Base-by-base conservation (phyloP, 257 asterid species). In the Solanum pinnatisectum region DNA sequence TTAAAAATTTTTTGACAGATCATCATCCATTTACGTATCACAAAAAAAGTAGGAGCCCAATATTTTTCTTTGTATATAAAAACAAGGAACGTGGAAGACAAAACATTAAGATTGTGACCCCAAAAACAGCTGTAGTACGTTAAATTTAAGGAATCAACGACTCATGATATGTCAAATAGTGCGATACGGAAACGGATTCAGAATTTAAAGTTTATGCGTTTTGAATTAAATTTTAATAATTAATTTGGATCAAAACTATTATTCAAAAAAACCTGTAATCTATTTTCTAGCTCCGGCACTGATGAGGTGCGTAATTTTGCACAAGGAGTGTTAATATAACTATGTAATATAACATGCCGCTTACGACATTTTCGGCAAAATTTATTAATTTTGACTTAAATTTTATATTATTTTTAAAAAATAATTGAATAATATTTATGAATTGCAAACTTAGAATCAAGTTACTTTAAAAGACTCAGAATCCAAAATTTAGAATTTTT, bases 21-120 rank as follows among this genome's bases (percentile, higher is more conserved):
- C 71, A 82, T 49, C 67, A 82, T 82, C 71, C 42, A 82, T 82
- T 49, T 82, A 5, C 3, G 68, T 81, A 46, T 79, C 39, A 46
- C 68, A 81, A 81, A 81, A 63, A 79, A 40, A 14, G 18, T 81
- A 81, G 85, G 68, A 81, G 40, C 68, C 68, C 27, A 81, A 67
- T 70, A 27, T 30, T 30, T 14, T 30, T 15, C n/a, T 52, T 22
- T 49, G 11, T 46, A 18, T 49, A 82, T 82, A 49, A 18, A 72
- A 49, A 82, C 86, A 32, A 82, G 4, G 70, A 82, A 49, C 86
- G 70, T 49, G 86, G 86, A 82, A 32, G 86, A 49, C 71, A 82
- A 71, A 82, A 49, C 68, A 81, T 46, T 81, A 81, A 81, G 42
- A 81, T 46, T 81, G 68, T 81, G 85, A 82, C 86, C 20, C 70